Evolutionary conservation across 129 eudicot species (phyloP).

Genomic region (Rutidosis leptorrhynchoides): DNA sequence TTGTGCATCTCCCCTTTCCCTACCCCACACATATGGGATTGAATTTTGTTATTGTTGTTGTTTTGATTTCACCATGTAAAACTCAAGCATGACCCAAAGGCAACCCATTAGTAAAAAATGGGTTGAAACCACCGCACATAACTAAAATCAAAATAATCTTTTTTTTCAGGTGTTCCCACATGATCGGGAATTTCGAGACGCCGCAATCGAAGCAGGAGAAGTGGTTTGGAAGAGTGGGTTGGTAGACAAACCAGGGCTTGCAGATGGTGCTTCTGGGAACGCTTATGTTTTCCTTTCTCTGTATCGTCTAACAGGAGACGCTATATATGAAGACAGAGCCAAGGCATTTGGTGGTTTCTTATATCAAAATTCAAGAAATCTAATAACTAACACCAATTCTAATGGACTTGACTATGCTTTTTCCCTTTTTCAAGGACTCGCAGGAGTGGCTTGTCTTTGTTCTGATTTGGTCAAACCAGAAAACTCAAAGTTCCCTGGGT

Average conservation of each 20-base stretch:
- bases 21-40: no score
- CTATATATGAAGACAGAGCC: slow-evolving; percentile 66
- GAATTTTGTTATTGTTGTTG: no score
- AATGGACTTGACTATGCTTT: slow-evolving; percentile 33
- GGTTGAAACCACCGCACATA: neutral
- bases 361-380: slow-evolving; percentile 44
- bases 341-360: slow-evolving; percentile 76
- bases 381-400: slow-evolving; percentile 6
- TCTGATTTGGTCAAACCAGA: slow-evolving; percentile 56
- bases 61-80: neutral
- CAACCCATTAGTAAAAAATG: neutral
- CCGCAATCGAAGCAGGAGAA: slow-evolving; percentile 89
- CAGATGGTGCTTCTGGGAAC: slow-evolving; percentile 76
- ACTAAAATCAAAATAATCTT: neutral
- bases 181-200: slow-evolving; percentile 72
- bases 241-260: slow-evolving; percentile 67
- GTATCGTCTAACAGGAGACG: slow-evolving; percentile 62
- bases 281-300: slow-evolving; percentile 75
- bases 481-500: slow-evolving; percentile 70
- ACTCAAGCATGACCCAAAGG: neutral
- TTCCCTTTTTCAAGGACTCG: slow-evolving; percentile 68
- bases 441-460: slow-evolving; percentile 80
- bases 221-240: slow-evolving; percentile 92
- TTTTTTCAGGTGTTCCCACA: slow-evolving; percentile 50
- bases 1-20: no score